Conservation (phyloP, 164 flowering plant species). For the Dillenia suffruticosa region DNA sequence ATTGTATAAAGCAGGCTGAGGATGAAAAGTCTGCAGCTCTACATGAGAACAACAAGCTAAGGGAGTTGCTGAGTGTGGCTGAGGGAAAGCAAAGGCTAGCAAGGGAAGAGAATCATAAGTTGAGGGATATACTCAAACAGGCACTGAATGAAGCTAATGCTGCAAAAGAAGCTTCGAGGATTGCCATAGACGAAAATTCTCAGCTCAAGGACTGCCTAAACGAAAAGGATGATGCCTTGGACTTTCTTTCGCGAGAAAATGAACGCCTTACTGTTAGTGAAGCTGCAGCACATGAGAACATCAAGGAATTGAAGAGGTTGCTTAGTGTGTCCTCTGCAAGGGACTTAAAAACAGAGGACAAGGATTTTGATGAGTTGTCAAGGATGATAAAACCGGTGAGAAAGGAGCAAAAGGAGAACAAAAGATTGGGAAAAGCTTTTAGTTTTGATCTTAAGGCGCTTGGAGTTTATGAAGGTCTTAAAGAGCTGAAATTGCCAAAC, state of each 20-base stretch:
- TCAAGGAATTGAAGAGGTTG: slow-evolving; percentile 46
- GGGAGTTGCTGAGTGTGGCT: slow-evolving; percentile 26
- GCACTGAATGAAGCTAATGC: slow-evolving; percentile 78
- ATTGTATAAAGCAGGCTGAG: slow-evolving; percentile 62
- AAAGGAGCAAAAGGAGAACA: slow-evolving; percentile 17
- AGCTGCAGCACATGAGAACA: slow-evolving; percentile 45
- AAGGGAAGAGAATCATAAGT: slow-evolving; percentile 57
- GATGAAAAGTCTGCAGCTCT: slow-evolving; percentile 40
- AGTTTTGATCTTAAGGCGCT: slow-evolving; percentile 27
- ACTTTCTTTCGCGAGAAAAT: slow-evolving; percentile 34
- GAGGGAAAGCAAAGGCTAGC: slow-evolving; percentile 35
- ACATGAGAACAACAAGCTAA: slow-evolving; percentile 39
- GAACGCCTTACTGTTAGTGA: slow-evolving; percentile 48
- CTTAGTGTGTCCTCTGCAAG: slow-evolving; percentile 19
- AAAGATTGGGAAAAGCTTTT: slow-evolving; percentile 16
- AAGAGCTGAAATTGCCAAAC: slow-evolving; percentile 19
- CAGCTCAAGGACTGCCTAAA: slow-evolving; percentile 58
- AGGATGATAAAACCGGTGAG: slow-evolving; percentile 11
- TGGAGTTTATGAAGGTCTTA: too few species aligned
- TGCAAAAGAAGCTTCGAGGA: slow-evolving; percentile 76
- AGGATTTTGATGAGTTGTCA: slow-evolving; percentile 9
- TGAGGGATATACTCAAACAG: slow-evolving; percentile 78
- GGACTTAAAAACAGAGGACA: slow-evolving; percentile 17
- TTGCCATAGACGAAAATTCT: slow-evolving; percentile 68
- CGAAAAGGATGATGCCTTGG: slow-evolving; percentile 51